Conservation (phyloP, 192 early-diverging fungal species). For the Geosiphon pyriformis region DNA sequence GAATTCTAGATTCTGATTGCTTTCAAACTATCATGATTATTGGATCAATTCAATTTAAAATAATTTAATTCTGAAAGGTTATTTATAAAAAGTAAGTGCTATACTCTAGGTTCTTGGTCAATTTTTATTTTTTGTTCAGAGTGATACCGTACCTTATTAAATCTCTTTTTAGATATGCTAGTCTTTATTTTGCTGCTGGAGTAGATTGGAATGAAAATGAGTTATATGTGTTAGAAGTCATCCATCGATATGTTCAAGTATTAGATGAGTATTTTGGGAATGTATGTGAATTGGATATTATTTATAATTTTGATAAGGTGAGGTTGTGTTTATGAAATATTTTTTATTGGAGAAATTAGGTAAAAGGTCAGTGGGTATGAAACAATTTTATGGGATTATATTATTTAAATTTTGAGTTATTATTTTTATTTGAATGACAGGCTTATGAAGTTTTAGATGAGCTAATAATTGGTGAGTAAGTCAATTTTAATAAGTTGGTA, state of each 20-base stretch:
- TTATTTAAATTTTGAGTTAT: neutral
- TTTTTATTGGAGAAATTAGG: neutral
- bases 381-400: neutral
- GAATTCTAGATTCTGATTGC: neutral
- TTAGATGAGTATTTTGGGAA: conserved; percentile 55
- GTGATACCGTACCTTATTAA: too few species aligned
- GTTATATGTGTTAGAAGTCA: conserved; percentile 41
- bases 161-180: conserved; percentile 42
- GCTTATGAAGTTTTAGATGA: conserved; percentile 45
- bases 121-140: too few species aligned
- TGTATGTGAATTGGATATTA: conserved; percentile 51
- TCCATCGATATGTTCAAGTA: conserved; percentile 49
- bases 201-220: conserved; percentile 51
- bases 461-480: conserved; percentile 30
- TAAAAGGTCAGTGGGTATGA: too few species aligned
- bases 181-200: conserved; percentile 45
- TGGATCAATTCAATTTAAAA: neutral
- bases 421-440: conserved; percentile 20
- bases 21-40: neutral
- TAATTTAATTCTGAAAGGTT: conserved; percentile 26
- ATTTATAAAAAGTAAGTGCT: conserved; percentile 45
- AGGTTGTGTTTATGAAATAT: too few species aligned
- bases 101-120: too few species aligned
- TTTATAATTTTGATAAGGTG: conserved; percentile 49
- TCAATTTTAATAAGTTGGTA: neutral